These are phyloP conservation scores for Lanmaoa rubissima DNA, from an alignment of 768 basidiomycete species.

Conservation along the genomic window DNA sequence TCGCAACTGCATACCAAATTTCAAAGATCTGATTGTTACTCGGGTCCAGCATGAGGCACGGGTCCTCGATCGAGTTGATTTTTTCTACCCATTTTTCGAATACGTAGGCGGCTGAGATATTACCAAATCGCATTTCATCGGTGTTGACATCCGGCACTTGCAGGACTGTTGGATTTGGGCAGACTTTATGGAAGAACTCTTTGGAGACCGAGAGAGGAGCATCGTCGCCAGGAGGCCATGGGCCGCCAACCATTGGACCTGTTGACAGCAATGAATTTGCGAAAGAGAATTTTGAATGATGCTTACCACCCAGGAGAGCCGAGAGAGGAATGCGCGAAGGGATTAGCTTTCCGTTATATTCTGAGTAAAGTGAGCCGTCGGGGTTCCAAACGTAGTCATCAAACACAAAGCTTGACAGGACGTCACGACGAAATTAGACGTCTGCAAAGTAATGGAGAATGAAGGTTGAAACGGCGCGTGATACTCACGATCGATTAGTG, in stretches of 20 bases:
- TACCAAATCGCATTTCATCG: conserved; percentile 28
- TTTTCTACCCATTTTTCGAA: conserved; percentile 39
- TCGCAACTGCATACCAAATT: conserved; percentile 29
- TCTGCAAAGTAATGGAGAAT: not conserved
- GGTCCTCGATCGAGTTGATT: conserved; percentile 35
- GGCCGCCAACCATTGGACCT: conserved; percentile 44
- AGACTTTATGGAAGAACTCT: conserved; percentile 41
- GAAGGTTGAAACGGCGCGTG: not conserved
- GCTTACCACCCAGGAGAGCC: conserved; percentile 38
- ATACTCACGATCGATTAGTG: conserved; percentile 35
- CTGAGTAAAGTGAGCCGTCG: conserved; percentile 35
- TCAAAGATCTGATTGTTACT: conserved; percentile 33
- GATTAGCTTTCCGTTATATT: conserved; percentile 35
- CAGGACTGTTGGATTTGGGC: conserved; percentile 37
- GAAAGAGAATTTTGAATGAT: not conserved
- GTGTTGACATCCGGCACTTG: conserved; percentile 28
- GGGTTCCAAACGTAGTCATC: conserved; percentile 43
- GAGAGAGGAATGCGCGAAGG: conserved; percentile 43
- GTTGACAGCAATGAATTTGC: not conserved
- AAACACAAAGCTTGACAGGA: conserved; percentile 38
- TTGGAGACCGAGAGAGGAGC: conserved; percentile 37
- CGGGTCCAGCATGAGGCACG: conserved; percentile 38
- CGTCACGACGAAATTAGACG: conserved; percentile 2
- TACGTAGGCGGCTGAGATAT: conserved; percentile 29
- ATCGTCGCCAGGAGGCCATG: conserved; percentile 32